phyloP scores from a whole-genome alignment of 164 flowering plant species.

The Vitis rotundifolia region DNA sequence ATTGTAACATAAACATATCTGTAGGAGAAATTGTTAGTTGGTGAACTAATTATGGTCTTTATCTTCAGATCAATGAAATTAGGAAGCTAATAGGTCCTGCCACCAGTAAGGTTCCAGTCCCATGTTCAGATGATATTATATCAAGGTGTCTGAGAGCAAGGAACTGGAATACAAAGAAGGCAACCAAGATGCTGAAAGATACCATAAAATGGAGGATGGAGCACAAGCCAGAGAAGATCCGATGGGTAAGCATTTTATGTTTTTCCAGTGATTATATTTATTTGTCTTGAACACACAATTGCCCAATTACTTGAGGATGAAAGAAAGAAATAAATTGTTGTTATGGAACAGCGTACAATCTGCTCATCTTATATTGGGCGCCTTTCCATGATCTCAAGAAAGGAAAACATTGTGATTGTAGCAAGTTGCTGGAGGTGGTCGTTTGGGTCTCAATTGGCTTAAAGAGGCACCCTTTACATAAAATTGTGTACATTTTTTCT shows the following conservation, averaged over 20 bases:
- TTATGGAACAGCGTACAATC: background rate
- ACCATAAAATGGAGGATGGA: constrained; percentile 59
- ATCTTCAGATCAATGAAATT: constrained; percentile 39
- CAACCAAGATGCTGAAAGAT: constrained; percentile 58
- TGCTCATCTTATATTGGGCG: background rate
- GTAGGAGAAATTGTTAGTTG: background rate
- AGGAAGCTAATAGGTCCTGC: constrained; percentile 34
- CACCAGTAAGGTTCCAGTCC: constrained; percentile 24
- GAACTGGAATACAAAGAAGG: constrained; percentile 61
- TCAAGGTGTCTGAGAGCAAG: constrained; percentile 55
- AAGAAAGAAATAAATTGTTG: background rate
- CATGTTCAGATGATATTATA: constrained; percentile 56
- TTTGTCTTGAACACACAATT: background rate
- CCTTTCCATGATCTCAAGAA: background rate
- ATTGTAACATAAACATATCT: background rate
- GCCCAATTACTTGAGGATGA: background rate
- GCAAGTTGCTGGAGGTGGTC: background rate
- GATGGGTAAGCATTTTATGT: constrained; percentile 44
- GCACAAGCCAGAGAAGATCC: constrained; percentile 58
- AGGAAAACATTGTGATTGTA: background rate
- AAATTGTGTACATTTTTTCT: too few species aligned
- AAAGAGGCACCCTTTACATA: too few species aligned
- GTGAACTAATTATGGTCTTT: background rate
- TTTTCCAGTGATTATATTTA: too few species aligned
- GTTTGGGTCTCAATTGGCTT: too few species aligned